Percentiles rank a stretch among this genome's conserved stretches.
Conservation (phyloP, 108 stramenopile genomes). For the Chaetoceros muelleri region DNA sequence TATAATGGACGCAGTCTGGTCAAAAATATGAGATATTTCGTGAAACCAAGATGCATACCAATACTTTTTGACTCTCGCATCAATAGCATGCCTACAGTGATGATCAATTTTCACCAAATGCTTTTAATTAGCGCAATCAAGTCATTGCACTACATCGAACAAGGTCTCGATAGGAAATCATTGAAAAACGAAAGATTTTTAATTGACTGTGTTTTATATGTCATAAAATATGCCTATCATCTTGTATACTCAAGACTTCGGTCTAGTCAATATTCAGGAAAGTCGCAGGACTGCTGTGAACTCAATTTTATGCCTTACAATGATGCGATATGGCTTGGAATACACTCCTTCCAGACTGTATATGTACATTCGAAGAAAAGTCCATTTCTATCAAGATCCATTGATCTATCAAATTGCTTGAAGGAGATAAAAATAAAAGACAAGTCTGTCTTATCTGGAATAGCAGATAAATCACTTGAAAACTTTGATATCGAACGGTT, state of each 20-base stretch:
- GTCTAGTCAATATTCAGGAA: not conserved
- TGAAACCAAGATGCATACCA: constrained; percentile 61
- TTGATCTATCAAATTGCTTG: not conserved
- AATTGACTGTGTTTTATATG: not conserved
- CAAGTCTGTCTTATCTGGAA: not conserved
- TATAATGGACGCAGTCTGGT: constrained; percentile 37
- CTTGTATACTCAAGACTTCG: not conserved
- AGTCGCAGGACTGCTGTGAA: not conserved
- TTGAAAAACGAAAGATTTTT: not conserved
- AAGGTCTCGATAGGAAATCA: not conserved
- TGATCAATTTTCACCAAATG: constrained; percentile 59
- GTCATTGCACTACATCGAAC: constrained; percentile 37
- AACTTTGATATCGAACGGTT: not conserved
- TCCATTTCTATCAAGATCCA: not conserved
- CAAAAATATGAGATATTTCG: constrained; percentile 55
- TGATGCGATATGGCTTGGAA: not conserved
- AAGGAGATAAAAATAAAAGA: not conserved
- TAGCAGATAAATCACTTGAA: not conserved
- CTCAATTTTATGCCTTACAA: not conserved
- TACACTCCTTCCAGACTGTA: not conserved
- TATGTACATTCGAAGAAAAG: not conserved
- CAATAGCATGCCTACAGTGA: constrained; percentile 35
- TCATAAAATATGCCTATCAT: not conserved
- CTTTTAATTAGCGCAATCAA: constrained; percentile 57
- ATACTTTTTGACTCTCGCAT: constrained; percentile 62